Base-by-base conservation (phyloP, 495 filamentous ascomycete species). In the Podospora comata region DNA sequence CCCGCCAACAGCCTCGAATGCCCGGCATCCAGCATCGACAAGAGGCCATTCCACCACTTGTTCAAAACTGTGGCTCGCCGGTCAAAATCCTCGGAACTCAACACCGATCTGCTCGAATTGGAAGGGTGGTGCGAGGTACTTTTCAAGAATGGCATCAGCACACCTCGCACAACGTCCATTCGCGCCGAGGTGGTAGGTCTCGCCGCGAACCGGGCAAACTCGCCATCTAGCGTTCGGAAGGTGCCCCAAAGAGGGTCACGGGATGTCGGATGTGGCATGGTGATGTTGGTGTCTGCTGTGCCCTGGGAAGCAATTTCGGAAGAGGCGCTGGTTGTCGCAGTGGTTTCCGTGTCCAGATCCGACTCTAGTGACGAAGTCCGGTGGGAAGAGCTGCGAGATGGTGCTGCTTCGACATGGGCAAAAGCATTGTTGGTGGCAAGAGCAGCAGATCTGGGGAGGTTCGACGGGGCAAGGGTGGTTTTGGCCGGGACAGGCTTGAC, bases 1-100 rank as follows among this genome's bases (percentile, higher is more conserved):
- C 70, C 91, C 82, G 55, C 77, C 68, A 68, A 79, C 68, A 77
- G 74, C 44, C 77, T 76, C n/a, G 69, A 68, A 59, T 76, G 76
- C 1, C 70, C 89, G n/a, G 66, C 90, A 73, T 93, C 89, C 57
- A 97, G 85, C 83, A 97, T 88, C 66, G 94, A 92, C 57, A 98
- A 79, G 59, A 99, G 84, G 7, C 90, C 94, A 53, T 86, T 92
- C 95, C 95, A 99, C 95, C 95, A 99, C 75, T 92, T 95, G 73
- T 97, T 93, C 56, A 98, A 81, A 48, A 96, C 91, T 53, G 88
- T 88, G 4, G 91, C 86, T 66, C 95, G 84, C 48, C 92, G 87
- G 68, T 99, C 95, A 56, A 98, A 78, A 75, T 97, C 93, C 81
- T 97, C 95, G 5, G 92, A 84, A 34, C 86, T 80, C 20, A 84